These are phyloP conservation scores for Phytophthora pseudosyringae DNA, from an alignment of 352 stramenopile species.

Conservation along the genomic window DNA sequence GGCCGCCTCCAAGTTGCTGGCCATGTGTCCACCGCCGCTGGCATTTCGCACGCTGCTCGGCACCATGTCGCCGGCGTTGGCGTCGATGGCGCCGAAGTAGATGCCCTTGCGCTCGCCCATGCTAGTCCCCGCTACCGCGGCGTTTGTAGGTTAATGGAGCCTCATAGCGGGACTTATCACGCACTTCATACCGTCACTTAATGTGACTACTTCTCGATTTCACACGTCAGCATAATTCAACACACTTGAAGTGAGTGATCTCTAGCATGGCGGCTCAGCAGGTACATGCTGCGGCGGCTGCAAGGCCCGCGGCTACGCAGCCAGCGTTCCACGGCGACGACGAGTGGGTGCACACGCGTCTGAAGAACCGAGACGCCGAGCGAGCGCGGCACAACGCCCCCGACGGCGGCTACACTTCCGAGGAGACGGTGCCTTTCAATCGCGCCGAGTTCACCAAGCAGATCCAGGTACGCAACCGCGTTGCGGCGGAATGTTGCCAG, in stretches of 20 bases:
- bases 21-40: slow-evolving; percentile 5
- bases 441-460: slow-evolving; percentile 60
- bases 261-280: slow-evolving; percentile 4
- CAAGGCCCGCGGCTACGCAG: background rate
- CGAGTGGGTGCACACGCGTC: slow-evolving; percentile 57
- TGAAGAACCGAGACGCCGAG: slow-evolving; percentile 49
- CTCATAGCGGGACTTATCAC: background rate
- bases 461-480: slow-evolving; percentile 46
- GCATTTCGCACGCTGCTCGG: slow-evolving; percentile 48
- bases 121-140: background rate
- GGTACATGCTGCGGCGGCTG: background rate
- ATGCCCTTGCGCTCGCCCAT: slow-evolving; percentile 84
- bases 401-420: slow-evolving; percentile 34
- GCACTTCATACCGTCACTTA: slow-evolving; percentile 11
- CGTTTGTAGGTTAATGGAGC: background rate
- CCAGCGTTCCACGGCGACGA: slow-evolving; percentile 56
- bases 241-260: slow-evolving; percentile 17
- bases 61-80: slow-evolving; percentile 40
- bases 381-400: slow-evolving; percentile 32
- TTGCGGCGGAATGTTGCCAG: background rate
- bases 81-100: slow-evolving; percentile 81
- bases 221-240: slow-evolving; percentile 20
- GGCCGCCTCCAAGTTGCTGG: slow-evolving; percentile 64
- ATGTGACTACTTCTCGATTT: background rate
- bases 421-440: slow-evolving; percentile 62